Base-by-base conservation (phyloP, 495 filamentous ascomycete species). In the Hypoxylon fuscum region DNA sequence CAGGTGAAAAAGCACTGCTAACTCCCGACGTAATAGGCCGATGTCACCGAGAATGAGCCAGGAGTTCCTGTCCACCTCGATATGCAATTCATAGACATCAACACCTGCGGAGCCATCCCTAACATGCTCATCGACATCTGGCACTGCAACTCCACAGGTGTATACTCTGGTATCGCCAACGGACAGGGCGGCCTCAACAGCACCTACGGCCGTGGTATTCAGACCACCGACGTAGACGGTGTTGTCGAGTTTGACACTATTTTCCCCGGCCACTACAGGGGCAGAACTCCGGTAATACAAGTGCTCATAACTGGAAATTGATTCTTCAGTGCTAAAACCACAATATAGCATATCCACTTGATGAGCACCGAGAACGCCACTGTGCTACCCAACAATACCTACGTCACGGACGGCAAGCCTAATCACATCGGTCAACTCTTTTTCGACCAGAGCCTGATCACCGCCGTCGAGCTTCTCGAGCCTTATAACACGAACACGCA, bases 391-490 rank as follows among this genome's bases (percentile, higher is more conserved):
- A 84, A 83, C 69, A 78, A 77, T 47, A 83, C 77, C 12, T 72
- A 80, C 42, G 1, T 66, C 2, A 74, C 69, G n/a, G 76, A 78
- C 46, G 84, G 83, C 27, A 64, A 63, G 3, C 70, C 81, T 22
- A 75, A 78, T 5, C 81, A 87, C 68, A 77, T 86, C 45, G 84
- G 84, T 8, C 83, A 88, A 67, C 52, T 87, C 41, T 88, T 85
- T 74, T 79, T 70, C 53, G 68, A 73, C 59, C 62, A 77, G 47
- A 53, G 47, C 45, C 72, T 78, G 17, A 63, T 68, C 62, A n/a
- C 23, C 25, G 62, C 55, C 11, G 69, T 77, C 46, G 66, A 85
- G 64, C 45, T 42, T 43, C 58, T 41, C 64, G 50, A 43, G 17
- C 76, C 76, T 3, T 77, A 79, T 65, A 63, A 37, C 57, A 68